Percentiles rank a stretch among this genome's conserved stretches.
phyloP scores from a whole-genome alignment of 2,329 filamentous ascomycete genomes.

The Sarocladiaceae sp. region DNA sequence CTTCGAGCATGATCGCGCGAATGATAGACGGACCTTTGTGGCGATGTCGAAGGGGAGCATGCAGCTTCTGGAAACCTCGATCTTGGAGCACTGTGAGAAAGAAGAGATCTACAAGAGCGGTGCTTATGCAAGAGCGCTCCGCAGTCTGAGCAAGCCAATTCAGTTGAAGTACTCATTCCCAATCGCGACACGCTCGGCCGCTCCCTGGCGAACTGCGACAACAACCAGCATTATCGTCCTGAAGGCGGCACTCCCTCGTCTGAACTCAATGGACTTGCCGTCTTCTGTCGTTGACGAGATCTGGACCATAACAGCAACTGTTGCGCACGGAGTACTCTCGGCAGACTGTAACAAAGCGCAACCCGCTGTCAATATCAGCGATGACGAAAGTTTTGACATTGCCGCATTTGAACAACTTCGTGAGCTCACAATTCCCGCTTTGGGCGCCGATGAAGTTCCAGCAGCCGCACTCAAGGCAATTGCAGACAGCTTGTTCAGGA shows the following conservation, averaged over 20 bases:
- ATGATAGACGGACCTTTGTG: constrained; percentile 66
- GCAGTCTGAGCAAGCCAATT: constrained; percentile 66
- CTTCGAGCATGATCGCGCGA: constrained; percentile 37
- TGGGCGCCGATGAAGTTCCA: constrained; percentile 63
- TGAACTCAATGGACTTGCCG: constrained; percentile 46
- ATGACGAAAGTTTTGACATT: constrained; percentile 81
- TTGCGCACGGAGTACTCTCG: constrained; percentile 65
- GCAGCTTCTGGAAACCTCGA: constrained; percentile 58
- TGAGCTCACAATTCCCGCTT: constrained; percentile 66
- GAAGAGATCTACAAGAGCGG: constrained; percentile 66
- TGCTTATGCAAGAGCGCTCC: constrained; percentile 61
- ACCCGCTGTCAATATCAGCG: constrained; percentile 27
- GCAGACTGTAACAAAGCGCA: constrained; percentile 53
- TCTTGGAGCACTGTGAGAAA: constrained; percentile 56
- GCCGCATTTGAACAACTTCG: constrained; percentile 65
- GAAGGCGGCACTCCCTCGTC: constrained; percentile 57
- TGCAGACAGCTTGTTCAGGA: constrained; percentile 71
- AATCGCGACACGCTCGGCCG: constrained; percentile 63
- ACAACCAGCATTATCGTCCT: constrained; percentile 66
- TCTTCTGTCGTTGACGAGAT: constrained; percentile 48
- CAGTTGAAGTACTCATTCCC: constrained; percentile 76
- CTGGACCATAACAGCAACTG: constrained; percentile 66
- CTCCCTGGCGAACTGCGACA: constrained; percentile 79
- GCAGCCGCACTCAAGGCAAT: constrained; percentile 67
- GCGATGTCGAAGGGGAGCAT: constrained; percentile 84